These are phyloP conservation scores for Pluteus cervinus DNA, from an alignment of 768 basidiomycete species.

Conservation along the genomic window DNA sequence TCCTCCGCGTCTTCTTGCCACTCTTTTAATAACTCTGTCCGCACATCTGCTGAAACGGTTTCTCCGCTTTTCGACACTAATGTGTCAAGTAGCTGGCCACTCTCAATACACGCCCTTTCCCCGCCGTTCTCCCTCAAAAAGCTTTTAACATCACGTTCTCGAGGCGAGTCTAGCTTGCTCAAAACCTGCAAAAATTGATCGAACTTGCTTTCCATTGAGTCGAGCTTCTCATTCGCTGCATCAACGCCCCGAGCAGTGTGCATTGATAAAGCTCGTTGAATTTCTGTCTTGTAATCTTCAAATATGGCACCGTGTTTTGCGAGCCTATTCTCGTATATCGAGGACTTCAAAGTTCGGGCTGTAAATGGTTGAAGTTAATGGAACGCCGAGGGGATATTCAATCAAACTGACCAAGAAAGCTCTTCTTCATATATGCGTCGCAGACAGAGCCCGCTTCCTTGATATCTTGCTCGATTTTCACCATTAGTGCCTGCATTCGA, in stretches of 20 bases:
- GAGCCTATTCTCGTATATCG: slow-evolving; percentile 32
- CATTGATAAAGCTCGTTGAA: slow-evolving; percentile 29
- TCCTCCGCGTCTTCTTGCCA: slow-evolving; percentile 30
- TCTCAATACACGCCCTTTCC: slow-evolving; percentile 23
- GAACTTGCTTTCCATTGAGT: too few relatives aligned
- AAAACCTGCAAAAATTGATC: slow-evolving; percentile 31
- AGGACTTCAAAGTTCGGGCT: slow-evolving; percentile 31
- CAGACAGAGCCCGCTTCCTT: slow-evolving; percentile 37
- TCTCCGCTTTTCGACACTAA: slow-evolving; percentile 24
- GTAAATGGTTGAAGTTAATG: neutral
- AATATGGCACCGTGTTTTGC: slow-evolving; percentile 26
- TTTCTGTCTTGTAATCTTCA: slow-evolving; percentile 24
- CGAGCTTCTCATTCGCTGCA: slow-evolving; percentile 24
- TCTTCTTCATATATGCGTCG: slow-evolving; percentile 40
- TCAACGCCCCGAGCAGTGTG: slow-evolving; percentile 33
- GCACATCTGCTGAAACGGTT: slow-evolving; percentile 23
- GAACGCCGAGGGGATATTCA: neutral
- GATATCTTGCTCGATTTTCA: slow-evolving; percentile 32
- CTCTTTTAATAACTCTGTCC: slow-evolving; percentile 27
- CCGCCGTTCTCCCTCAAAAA: slow-evolving; percentile 36
- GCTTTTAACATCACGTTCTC: slow-evolving; percentile 29
- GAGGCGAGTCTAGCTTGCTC: slow-evolving; percentile 30
- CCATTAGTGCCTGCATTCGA: slow-evolving; percentile 22
- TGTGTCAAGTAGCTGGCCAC: slow-evolving; percentile 24
- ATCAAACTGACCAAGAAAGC: slow-evolving; percentile 29